phyloP scores from a whole-genome alignment of 2,329 filamentous ascomycete species.

The Aspergillus ochraceoroseus region DNA sequence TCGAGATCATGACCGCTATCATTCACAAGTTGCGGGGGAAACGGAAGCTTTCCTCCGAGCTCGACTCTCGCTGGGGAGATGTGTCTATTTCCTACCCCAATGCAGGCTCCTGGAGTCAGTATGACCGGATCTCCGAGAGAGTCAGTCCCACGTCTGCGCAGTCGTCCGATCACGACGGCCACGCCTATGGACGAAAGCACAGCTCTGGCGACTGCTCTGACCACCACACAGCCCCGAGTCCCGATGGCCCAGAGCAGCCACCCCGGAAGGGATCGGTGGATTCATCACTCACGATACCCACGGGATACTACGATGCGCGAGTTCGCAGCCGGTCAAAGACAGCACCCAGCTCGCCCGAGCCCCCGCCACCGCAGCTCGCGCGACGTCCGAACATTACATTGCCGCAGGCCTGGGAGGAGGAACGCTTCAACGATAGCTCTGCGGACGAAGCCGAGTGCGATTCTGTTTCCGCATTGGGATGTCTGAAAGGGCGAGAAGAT shows the following conservation, averaged over 20 bases:
- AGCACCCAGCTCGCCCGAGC: conserved; percentile 4
- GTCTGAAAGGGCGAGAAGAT: conserved; percentile 8
- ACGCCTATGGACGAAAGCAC: conserved; percentile 16
- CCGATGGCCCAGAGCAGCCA: neutral
- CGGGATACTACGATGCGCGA: conserved; percentile 31
- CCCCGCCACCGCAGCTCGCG: neutral
- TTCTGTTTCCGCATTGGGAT: conserved; percentile 6
- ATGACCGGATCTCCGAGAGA: conserved; percentile 26
- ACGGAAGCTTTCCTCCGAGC: conserved; percentile 33
- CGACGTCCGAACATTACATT: conserved; percentile 2
- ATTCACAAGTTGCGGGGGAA: conserved; percentile 34
- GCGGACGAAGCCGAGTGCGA: conserved; percentile 26
- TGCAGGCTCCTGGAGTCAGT: conserved; percentile 42
- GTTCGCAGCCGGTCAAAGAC: conserved; percentile 24
- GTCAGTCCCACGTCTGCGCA: conserved; percentile 3
- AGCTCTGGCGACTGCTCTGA: conserved; percentile 13
- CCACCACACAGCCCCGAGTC: conserved; percentile 6
- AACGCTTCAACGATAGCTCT: conserved; percentile 18
- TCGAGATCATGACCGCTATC: conserved; percentile 29
- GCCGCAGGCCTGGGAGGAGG: conserved; percentile 12
- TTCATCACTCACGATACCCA: conserved; percentile 23
- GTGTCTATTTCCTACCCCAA: conserved; percentile 39
- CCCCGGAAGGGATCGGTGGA: conserved; percentile 13
- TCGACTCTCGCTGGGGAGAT: conserved; percentile 42
- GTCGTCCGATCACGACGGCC: conserved; percentile 8